These are phyloP conservation scores for Cadophora gregata DNA, from an alignment of 2,329 filamentous ascomycete species.

Conservation along the genomic window DNA sequence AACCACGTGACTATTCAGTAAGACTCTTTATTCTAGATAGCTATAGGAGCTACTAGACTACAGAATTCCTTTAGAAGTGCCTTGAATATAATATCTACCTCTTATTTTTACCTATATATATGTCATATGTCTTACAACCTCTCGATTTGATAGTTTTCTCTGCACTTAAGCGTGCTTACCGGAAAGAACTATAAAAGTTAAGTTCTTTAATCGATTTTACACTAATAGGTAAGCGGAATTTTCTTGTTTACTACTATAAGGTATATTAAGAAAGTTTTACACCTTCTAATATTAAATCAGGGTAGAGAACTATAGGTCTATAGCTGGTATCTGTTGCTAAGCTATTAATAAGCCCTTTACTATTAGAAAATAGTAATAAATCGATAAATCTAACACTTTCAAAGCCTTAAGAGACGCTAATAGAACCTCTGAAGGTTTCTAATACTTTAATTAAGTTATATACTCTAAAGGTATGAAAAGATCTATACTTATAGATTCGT, in stretches of 20 bases:
- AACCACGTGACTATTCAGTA: too few species aligned
- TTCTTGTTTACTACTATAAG: neutral
- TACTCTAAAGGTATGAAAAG: neutral
- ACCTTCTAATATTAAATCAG: neutral
- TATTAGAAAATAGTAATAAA: neutral
- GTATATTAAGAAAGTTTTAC: neutral
- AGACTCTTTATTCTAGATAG: too few species aligned
- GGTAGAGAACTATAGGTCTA: neutral
- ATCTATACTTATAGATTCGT: neutral
- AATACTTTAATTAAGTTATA: neutral
- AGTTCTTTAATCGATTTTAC: neutral
- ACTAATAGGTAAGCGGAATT: neutral
- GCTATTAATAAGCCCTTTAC: neutral
- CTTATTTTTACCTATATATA: too few species aligned
- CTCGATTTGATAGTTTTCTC: too few species aligned
- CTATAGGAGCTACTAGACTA: too few species aligned
- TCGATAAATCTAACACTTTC: neutral
- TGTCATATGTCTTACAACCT: too few species aligned
- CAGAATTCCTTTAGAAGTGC: too few species aligned
- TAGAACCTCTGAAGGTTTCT: neutral
- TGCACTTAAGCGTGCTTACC: too few species aligned
- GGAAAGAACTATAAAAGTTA: too few species aligned
- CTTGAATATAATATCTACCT: too few species aligned
- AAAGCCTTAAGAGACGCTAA: neutral
- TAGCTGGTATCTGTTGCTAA: neutral